phyloP scores from a whole-genome alignment of 805 yeast species.

The Teunomyces barrocoloradensis region DNA sequence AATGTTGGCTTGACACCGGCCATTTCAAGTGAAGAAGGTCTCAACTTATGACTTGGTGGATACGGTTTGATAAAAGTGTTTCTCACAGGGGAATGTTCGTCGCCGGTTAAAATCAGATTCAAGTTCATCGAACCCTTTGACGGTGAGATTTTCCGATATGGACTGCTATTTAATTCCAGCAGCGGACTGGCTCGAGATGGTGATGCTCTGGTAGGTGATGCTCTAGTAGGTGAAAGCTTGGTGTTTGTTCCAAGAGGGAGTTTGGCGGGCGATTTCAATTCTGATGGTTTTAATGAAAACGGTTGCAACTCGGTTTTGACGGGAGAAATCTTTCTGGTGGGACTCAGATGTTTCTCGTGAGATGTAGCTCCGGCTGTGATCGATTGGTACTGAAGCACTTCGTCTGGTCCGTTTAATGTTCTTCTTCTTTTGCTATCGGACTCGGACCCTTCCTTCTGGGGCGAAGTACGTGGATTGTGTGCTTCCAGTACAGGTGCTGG shows the following conservation, averaged over 20 bases:
- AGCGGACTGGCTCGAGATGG: background rate
- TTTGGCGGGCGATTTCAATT: background rate
- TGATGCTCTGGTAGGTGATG: background rate
- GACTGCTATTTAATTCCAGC: slow-evolving; percentile 13
- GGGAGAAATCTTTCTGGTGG: slow-evolving; percentile 1
- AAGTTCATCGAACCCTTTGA: slow-evolving; percentile 40
- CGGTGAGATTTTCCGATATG: slow-evolving; percentile 36
- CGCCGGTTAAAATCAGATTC: slow-evolving; percentile 25
- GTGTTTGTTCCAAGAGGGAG: background rate
- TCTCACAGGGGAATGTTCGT: slow-evolving; percentile 4
- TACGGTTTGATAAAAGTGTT: slow-evolving; percentile 21
- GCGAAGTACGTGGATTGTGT: background rate
- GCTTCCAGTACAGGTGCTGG: background rate
- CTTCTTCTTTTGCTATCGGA: slow-evolving; percentile 30
- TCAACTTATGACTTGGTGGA: slow-evolving; percentile 21
- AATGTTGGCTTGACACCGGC: slow-evolving; percentile 26
- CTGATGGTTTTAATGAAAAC: background rate
- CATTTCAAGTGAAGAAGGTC: slow-evolving; percentile 32
- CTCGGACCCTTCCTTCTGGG: slow-evolving; percentile 3
- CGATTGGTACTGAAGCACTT: slow-evolving; percentile 14
- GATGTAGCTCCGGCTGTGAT: background rate
- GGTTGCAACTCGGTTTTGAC: slow-evolving; percentile 1
- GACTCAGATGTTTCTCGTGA: background rate
- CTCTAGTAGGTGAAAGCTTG: background rate
- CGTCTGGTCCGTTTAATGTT: slow-evolving; percentile 43